phyloP scores from a whole-genome alignment of 2,329 filamentous ascomycete species.

The Ceratocystis lukuohia region DNA sequence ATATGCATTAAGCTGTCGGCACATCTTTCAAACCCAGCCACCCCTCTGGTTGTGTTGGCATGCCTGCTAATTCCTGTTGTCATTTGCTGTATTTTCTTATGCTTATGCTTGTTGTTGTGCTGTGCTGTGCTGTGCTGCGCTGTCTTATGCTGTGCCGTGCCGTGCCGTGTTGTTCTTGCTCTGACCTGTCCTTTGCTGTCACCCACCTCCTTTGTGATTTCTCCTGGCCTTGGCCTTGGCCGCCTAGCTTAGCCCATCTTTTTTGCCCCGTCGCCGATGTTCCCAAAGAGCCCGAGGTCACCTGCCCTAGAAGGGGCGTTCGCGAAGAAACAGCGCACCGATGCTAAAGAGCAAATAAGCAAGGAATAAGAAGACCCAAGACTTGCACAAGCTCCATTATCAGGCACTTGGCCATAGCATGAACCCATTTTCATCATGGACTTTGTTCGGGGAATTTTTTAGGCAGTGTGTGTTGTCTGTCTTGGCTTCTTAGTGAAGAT shows the following conservation, averaged over 20 bases:
- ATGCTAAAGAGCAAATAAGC: too few relatives aligned
- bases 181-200: background rate
- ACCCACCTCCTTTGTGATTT: background rate
- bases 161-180: background rate
- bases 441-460: background rate
- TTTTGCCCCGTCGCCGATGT: too few relatives aligned
- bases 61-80: background rate
- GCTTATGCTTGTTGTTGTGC: background rate
- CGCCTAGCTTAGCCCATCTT: background rate
- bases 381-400: too few relatives aligned
- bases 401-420: background rate
- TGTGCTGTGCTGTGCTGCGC: background rate
- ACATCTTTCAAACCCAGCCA: conserved; percentile 1
- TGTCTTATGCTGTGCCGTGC: background rate
- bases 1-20: conserved; percentile 3
- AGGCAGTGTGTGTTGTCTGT: background rate
- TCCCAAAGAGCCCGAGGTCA: too few relatives aligned
- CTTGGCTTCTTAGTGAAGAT: background rate
- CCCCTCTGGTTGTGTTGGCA: background rate
- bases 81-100: background rate
- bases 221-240: background rate
- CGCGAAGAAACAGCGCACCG: too few relatives aligned
- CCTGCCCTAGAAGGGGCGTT: too few relatives aligned
- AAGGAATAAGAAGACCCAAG: too few relatives aligned
- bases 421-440: background rate